Evolutionary conservation across 305 asterid species (phyloP).

Genomic region (Lippia alba): DNA sequence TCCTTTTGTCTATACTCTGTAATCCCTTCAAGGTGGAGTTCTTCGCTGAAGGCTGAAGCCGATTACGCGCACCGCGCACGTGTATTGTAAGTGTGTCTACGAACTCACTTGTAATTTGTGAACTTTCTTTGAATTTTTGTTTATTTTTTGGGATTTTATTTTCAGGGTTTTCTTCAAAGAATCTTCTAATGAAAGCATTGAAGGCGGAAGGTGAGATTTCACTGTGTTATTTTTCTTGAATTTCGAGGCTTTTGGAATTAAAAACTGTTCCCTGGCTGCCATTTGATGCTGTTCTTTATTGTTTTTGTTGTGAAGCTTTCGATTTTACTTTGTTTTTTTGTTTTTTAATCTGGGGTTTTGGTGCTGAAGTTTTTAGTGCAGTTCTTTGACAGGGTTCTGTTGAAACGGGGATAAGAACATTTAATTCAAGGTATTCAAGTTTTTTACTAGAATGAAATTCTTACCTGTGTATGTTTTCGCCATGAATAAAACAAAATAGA

Average conservation of each 20-base stretch:
- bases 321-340: not conserved
- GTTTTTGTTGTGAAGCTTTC: not conserved
- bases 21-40: not conserved
- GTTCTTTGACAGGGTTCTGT: conserved; percentile 8
- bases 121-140: not conserved
- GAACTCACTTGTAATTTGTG: conserved; percentile 4
- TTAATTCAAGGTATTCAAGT: conserved; percentile 17
- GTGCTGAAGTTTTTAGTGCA: not conserved
- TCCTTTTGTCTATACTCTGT: not conserved
- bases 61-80: not conserved
- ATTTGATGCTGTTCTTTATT: not conserved
- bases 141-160: not conserved
- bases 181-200: conserved; percentile 11
- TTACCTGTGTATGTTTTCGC: not conserved
- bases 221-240: not conserved
- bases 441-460: not conserved
- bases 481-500: not conserved
- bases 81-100: conserved; percentile 5
- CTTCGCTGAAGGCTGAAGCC: not conserved
- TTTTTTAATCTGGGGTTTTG: not conserved
- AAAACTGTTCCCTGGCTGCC: not conserved
- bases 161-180: conserved; percentile 18
- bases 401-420: conserved; percentile 4
- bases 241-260: not conserved
- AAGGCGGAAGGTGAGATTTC: conserved; percentile 26